Evolutionary conservation across 352 stramenopile species (phyloP), one percentile per base, ranked within the genome.

Genomic region (Globisporangium splendens): DNA sequence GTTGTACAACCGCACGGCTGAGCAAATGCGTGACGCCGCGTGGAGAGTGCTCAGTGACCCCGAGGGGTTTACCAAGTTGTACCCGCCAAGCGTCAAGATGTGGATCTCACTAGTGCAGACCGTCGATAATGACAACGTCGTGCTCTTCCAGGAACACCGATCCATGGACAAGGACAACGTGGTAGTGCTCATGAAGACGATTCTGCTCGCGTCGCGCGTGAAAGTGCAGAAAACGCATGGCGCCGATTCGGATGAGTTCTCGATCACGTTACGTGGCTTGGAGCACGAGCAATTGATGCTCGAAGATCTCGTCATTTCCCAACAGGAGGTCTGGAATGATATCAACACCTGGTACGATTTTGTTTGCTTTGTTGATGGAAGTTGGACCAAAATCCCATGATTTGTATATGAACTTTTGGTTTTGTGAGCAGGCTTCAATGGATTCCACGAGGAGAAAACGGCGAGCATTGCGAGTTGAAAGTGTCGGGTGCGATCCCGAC

Each of bases 291-390:
- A 51, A 41, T 47, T 65, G 28, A 38, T 50, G 52, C 46, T 65
- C 22, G 59, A 65, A 38, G 59, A 63, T 22, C 57, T 63, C 20
- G 56, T 49, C 13, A 42, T 58, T 41, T 57, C 57, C 18, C 7
- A 22, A 13, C 28, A 63, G 28, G 57, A 61, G n/a, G 59, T 65
- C 21, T 65, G 59, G 59, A 65, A 65, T 46, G 59, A 60, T 46
- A 50, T 60, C 51, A 61, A 56, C 28, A 60, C 28, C 43, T 65
- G 59, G 59, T 63, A 49, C 20, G 54, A 49, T 17, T 15, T 0
- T 8, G 21, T 22, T 24, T 31, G 7, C n/a, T n/a, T n/a, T n/a
- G 24, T n/a, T 46, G 15, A 28, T 55, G 24, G 38, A 3, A 13
- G 8, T 10, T 17, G 38, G 38, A 31, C 24, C 24, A 31, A 2